phyloP scores from a whole-genome alignment of 129 eudicot species.

The Kitagawia praeruptora region DNA sequence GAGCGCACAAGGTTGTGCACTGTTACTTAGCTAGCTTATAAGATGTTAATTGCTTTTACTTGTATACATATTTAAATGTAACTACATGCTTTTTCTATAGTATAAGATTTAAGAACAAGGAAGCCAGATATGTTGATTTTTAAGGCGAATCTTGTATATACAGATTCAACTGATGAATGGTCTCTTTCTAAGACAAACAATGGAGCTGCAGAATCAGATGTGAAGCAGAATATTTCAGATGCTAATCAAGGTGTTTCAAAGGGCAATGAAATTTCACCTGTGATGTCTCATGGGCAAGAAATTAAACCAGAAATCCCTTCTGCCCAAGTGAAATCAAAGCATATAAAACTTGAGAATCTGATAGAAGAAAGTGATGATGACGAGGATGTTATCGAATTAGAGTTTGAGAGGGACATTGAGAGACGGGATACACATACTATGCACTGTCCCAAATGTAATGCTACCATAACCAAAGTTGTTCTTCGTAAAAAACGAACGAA shows the following conservation, averaged over 20 bases:
- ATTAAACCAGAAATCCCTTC: conserved; percentile 11
- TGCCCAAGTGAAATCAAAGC: conserved; percentile 12
- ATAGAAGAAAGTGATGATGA: conserved; percentile 33
- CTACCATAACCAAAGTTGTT: conserved; percentile 44
- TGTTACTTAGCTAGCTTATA: not conserved
- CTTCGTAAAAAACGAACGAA: conserved; percentile 33
- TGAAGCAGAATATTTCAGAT: conserved; percentile 10
- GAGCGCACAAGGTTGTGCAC: not conserved
- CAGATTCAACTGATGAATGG: conserved; percentile 24
- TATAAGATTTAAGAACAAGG: not conserved
- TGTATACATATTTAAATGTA: not conserved
- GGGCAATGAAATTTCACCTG: not conserved
- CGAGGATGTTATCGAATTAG: conserved; percentile 52
- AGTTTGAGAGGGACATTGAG: conserved; percentile 42
- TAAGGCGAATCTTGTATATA: not conserved
- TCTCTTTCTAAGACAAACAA: conserved; percentile 11
- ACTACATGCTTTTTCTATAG: not conserved
- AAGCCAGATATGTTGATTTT: not conserved
- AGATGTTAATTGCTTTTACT: not conserved
- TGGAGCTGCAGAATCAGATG: conserved; percentile 21
- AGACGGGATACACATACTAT: conserved; percentile 42
- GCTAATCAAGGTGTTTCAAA: conserved; percentile 12
- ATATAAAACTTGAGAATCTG: conserved; percentile 7
- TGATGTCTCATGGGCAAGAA: not conserved
- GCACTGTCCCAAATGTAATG: conserved; percentile 50